Evolutionary conservation across 1,284 basidiomycete genomes (phyloP), one percentile per base, ranked within the genome.

Genomic region (Pseudozyma hubeiensis): DNA sequence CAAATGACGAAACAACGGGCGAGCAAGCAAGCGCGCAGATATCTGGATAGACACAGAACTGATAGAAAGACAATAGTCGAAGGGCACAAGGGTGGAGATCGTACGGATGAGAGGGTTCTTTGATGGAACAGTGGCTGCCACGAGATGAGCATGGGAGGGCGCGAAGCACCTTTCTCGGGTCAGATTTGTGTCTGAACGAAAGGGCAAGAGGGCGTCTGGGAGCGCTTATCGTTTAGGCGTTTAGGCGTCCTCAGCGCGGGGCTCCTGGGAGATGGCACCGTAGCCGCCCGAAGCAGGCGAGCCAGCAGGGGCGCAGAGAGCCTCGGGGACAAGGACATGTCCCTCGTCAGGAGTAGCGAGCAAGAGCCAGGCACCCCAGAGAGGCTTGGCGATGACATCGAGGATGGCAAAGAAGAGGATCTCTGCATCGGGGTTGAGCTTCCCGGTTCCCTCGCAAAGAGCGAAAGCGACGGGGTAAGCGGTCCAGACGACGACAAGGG

Each of bases 371-470:
- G 72, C 66, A 39, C 78, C 78, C 78, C 78, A 79, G 34, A 79
- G 40, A 17, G 78, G 78, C 72, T 79, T 79, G 35, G 78, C 78
- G 30, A 78, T 71, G 9, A 79, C 69, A 47, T 79, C 78, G 47
- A 78, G 66, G 53, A 79, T 69, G 60, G 72, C 78, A 56, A 77
- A 79, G 61, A 69, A 66, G 51, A 79, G 66, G 37, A 79, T 75
- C 60, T 79, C 78, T 24, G 64, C 59, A 61, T 79, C 76, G 40
- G 72, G 63, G 67, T 43, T 70, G 13, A 77, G 53, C 67, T 67
- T 75, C 51, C 75, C 73, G 14, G 78, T 73, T 31, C 72, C 78
- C 55, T 79, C 78, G 66, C 72, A 62, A 14, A 79, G 63, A 10
- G 63, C 78, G 46, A 75, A 79, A 13, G 75, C 72, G 46, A 79